These are phyloP conservation scores for Lactuca sativa DNA, from an alignment of 129 eudicot species.

Conservation along the genomic window DNA sequence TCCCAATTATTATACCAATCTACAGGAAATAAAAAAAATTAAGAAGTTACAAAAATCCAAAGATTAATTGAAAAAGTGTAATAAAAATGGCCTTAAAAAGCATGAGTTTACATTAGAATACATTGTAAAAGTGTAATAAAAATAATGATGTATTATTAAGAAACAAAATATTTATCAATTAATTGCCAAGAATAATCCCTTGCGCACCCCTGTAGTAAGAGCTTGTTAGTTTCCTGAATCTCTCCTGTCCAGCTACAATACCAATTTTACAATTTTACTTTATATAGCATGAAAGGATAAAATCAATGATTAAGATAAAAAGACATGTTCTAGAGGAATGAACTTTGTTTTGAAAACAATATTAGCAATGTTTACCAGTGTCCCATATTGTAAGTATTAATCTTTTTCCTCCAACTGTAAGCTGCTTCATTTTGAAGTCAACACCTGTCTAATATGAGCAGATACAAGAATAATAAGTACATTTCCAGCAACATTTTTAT, in stretches of 20 bases:
- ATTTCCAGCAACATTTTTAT: too few species aligned
- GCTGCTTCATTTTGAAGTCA: constrained; percentile 78
- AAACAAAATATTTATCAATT: constrained; percentile 13
- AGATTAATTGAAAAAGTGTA: too few species aligned
- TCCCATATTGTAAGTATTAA: constrained; percentile 96
- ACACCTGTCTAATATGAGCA: constrained; percentile 54
- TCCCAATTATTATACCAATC: constrained; percentile 96
- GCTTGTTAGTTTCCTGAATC: constrained; percentile 91
- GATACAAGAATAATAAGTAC: constrained; percentile 10
- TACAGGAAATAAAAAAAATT: constrained; percentile 15
- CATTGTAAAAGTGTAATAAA: too few species aligned
- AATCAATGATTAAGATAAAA: not conserved
- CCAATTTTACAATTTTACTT: constrained; percentile 1
- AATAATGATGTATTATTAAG: constrained; percentile 4
- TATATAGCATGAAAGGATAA: not conserved
- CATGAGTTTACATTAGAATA: not conserved
- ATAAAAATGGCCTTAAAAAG: too few species aligned
- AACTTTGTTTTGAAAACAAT: not conserved
- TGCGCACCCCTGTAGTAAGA: constrained; percentile 97
- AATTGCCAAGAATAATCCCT: constrained; percentile 89
- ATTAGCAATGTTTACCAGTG: constrained; percentile 48
- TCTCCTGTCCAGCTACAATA: constrained; percentile 92
- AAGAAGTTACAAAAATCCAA: not conserved
- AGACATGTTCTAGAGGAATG: not conserved
- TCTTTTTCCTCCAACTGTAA: constrained; percentile 74